A percentile compares a stretch with the other conserved stretches of the same genome.
Conservation (phyloP, 331 rosid species). For the Saraca asoca region DNA sequence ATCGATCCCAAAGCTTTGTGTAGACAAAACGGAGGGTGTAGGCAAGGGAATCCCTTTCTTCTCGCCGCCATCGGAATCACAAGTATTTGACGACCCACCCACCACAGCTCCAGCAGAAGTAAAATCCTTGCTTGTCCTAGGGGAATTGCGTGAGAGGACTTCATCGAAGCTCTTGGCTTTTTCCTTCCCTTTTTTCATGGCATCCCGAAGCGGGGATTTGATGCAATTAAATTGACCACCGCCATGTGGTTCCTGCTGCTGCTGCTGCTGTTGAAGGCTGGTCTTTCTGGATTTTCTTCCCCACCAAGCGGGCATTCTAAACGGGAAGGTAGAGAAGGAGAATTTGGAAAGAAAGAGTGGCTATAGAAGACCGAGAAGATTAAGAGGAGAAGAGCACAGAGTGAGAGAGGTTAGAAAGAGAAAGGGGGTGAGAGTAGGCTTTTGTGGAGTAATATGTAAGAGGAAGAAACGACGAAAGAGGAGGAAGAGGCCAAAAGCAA, state of each 20-base stretch:
- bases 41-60: conserved; percentile 60
- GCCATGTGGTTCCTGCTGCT: conserved; percentile 30
- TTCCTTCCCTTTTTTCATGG: conserved; percentile 22
- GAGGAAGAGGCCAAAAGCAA: not conserved
- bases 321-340: conserved; percentile 6
- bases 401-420: not conserved
- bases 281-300: conserved; percentile 56
- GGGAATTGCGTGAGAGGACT: conserved; percentile 49
- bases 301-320: conserved; percentile 88
- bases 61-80: conserved; percentile 56
- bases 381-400: not conserved
- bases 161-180: conserved; percentile 69
- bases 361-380: too few relatives aligned
- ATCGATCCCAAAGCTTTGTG: conserved; percentile 52
- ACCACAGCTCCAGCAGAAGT: not conserved
- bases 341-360: not conserved
- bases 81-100: conserved; percentile 45
- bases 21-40: conserved; percentile 57
- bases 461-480: conserved; percentile 36
- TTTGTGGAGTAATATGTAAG: conserved; percentile 11
- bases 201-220: conserved; percentile 41
- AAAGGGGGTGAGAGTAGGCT: not conserved
- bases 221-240: conserved; percentile 27
- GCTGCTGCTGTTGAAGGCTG: conserved; percentile 48
- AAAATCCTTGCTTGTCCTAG: conserved; percentile 57